phyloP scores from a whole-genome alignment of 2,329 filamentous ascomycete species.

The Apiospora hydei region DNA sequence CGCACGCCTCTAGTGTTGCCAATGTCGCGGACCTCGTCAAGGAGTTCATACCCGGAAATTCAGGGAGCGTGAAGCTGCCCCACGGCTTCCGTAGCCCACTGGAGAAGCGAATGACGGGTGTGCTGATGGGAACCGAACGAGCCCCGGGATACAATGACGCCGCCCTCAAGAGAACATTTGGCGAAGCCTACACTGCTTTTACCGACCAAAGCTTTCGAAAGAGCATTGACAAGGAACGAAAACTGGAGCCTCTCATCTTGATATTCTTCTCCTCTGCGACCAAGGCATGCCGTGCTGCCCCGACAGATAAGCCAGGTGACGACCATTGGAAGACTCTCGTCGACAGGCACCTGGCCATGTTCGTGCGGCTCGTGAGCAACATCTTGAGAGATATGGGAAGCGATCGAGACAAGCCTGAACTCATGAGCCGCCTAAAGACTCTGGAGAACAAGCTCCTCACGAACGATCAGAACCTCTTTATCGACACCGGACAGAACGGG shows the following conservation, averaged over 20 bases:
- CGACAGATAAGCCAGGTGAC: constrained; percentile 75
- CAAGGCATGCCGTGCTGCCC: constrained; percentile 78
- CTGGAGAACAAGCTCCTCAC: constrained; percentile 93
- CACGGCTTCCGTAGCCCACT: constrained; percentile 60
- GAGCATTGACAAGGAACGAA: constrained; percentile 90
- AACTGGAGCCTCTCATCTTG: constrained; percentile 89
- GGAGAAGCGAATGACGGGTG: constrained; percentile 78
- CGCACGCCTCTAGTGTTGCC: constrained; percentile 73
- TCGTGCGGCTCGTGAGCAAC: constrained; percentile 83
- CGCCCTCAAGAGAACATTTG: constrained; percentile 92
- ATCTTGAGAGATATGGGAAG: constrained; percentile 86
- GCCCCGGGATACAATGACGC: constrained; percentile 90
- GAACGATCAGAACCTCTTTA: constrained; percentile 88
- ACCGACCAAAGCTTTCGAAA: constrained; percentile 89
- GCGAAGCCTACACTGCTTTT: constrained; percentile 90
- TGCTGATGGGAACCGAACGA: constrained; percentile 82
- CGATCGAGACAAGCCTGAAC: constrained; percentile 83
- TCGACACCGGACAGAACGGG: constrained; percentile 64
- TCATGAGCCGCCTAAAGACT: constrained; percentile 78
- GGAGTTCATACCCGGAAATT: constrained; percentile 71
- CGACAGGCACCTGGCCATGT: constrained; percentile 92
- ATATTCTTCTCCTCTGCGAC: constrained; percentile 97
- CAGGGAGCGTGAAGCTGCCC: constrained; percentile 62
- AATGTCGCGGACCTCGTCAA: constrained; percentile 83
- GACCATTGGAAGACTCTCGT: constrained; percentile 91